These are phyloP conservation scores for Erodium trifolium DNA, from an alignment of 441 rosid genomes.

Conservation along the genomic window DNA sequence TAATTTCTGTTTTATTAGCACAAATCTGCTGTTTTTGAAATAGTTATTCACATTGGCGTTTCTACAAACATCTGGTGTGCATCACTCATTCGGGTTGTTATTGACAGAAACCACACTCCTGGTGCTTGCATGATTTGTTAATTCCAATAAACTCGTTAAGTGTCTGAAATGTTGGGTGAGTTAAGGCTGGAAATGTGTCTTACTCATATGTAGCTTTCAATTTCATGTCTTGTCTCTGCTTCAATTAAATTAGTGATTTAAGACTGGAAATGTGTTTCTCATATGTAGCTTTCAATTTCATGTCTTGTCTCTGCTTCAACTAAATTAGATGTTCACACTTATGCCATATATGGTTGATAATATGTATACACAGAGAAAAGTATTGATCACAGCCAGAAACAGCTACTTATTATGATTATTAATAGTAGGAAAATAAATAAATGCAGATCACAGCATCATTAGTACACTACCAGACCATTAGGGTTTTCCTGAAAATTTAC, in stretches of 20 bases:
- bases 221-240: background rate
- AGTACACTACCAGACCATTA: conserved; percentile 19
- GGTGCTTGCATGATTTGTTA: background rate
- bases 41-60: background rate
- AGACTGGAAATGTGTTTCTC: too few species aligned
- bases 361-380: conserved; percentile 5
- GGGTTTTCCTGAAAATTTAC: conserved; percentile 19
- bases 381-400: conserved; percentile 8
- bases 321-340: background rate
- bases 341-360: background rate
- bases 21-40: too few species aligned
- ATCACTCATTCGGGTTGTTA: background rate
- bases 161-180: background rate
- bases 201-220: background rate
- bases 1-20: too few species aligned
- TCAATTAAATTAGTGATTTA: background rate
- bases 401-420: conserved; percentile 18
- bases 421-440: conserved; percentile 23
- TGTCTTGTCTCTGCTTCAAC: too few species aligned
- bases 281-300: too few species aligned
- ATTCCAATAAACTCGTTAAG: too few species aligned
- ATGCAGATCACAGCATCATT: conserved; percentile 15
- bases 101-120: background rate
- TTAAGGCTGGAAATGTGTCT: background rate
- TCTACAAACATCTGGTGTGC: conserved; percentile 1